Evolutionary conservation across 192 early-diverging fungal species (phyloP), one percentile per base, ranked within the genome.

Genomic region (Backusella circina): DNA sequence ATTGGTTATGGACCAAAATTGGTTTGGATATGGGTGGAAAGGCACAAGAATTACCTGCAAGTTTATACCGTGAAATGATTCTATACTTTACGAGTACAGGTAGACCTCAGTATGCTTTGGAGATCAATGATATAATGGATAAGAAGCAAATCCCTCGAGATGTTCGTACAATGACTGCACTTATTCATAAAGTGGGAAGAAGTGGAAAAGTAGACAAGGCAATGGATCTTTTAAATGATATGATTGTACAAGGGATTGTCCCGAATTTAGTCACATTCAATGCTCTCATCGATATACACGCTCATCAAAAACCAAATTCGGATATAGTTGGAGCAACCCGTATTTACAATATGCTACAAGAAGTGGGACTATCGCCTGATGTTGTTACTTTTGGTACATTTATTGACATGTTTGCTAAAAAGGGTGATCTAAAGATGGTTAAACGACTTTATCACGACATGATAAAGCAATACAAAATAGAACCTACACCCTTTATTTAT

Each of bases 321-420:
- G 84, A 89, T 73, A 39, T 89, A 3, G 73, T 83, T 21, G 84
- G 84, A 4, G 84, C 84, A 2, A 77, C 70, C 57, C 51, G 73
- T 33, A 74, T 83, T 28, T 89, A 83, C 70, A 71, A 72, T 0
- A 77, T 72, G 23, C 80, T 89, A 80, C 18, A 79, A 2, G 73
- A 71, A 36, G 61, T 79, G 16, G 75, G 75, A 1, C 67, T 84
- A 6, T 10, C 50, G 26, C 88, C 88, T 2, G 83, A 86, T 73
- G 71, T 77, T 50, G 73, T 77, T 8, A 88, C 84, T 1, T 88
- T 83, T 61, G 85, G 84, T 44, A 84, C 84, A 8, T 74, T 89
- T 18, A 85, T 89, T 31, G 80, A 80, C 31, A 75, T 89, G 71
- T 84, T 80, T 73, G 85, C 84, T 3, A 65, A 81, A n/a, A 65